Evolutionary conservation across 768 basidiomycete genomes (phyloP).

Genomic region (Punctularia strigosozonata): DNA sequence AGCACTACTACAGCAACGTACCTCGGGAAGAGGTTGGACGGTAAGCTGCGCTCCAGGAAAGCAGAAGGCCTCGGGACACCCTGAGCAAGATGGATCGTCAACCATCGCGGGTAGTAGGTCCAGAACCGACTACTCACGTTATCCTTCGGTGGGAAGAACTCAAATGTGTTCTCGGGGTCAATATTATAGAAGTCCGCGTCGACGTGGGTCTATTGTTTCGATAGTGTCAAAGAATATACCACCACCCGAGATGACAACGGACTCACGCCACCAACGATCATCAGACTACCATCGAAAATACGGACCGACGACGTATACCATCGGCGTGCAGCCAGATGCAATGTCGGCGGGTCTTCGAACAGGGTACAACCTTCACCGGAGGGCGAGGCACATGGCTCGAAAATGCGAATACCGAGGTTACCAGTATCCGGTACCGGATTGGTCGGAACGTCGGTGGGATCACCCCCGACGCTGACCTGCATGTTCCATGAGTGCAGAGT

Average conservation of each 20-base stretch:
- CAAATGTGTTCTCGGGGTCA: constrained; percentile 18
- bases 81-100: too few relatives aligned
- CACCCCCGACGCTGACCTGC: constrained; percentile 14
- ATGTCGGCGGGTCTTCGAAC: constrained; percentile 14
- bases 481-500: background rate
- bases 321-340: constrained; percentile 14
- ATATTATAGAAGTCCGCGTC: constrained; percentile 16
- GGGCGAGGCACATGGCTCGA: constrained; percentile 16
- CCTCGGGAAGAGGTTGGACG: constrained; percentile 47
- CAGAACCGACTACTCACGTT: too few relatives aligned
- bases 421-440: constrained; percentile 7
- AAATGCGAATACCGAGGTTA: constrained; percentile 15
- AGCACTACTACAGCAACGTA: too few relatives aligned
- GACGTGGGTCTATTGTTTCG: too few relatives aligned
- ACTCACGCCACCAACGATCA: constrained; percentile 20
- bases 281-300: constrained; percentile 18
- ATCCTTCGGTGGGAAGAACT: constrained; percentile 22
- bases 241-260: too few relatives aligned
- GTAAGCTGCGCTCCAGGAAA: constrained; percentile 58
- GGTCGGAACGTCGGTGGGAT: constrained; percentile 4
- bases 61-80: too few relatives aligned
- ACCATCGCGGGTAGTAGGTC: too few relatives aligned
- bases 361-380: constrained; percentile 16
- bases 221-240: too few relatives aligned
- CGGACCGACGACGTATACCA: constrained; percentile 20